Percentiles rank a stretch among this genome's conserved stretches.
phyloP scores from a whole-genome alignment of 2,329 filamentous ascomycete genomes.

The Cryphonectria nitschkei region DNA sequence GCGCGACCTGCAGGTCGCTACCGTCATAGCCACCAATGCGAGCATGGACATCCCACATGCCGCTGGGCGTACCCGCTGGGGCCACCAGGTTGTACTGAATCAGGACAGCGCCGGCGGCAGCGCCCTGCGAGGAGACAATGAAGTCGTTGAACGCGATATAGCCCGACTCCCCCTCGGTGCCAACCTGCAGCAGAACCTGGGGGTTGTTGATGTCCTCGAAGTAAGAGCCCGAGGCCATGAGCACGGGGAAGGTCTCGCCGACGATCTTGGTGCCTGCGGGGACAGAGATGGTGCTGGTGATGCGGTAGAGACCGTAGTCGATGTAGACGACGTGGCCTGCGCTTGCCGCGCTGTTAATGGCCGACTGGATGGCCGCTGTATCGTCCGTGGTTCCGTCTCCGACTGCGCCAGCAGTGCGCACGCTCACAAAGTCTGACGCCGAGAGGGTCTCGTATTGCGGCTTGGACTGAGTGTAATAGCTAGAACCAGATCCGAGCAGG shows the following conservation, averaged over 20 bases:
- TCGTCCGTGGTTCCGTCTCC: conserved; percentile 64
- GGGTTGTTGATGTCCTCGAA: conserved; percentile 65
- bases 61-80: conserved; percentile 43
- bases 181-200: conserved; percentile 64
- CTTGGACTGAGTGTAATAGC: conserved; percentile 68
- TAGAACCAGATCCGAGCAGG: conserved; percentile 51
- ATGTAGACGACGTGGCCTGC: conserved; percentile 58
- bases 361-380: conserved; percentile 60
- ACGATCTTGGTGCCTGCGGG: conserved; percentile 54
- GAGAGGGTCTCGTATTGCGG: conserved; percentile 68
- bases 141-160: conserved; percentile 72
- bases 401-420: conserved; percentile 38
- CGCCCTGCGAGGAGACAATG: conserved; percentile 69
- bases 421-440: conserved; percentile 60
- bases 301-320: conserved; percentile 58
- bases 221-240: conserved; percentile 57
- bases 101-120: conserved; percentile 68
- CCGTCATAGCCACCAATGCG: conserved; percentile 73
- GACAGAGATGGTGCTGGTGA: conserved; percentile 51
- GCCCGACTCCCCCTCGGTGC: conserved; percentile 63
- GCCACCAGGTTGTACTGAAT: conserved; percentile 72
- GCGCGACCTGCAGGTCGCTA: conserved; percentile 66
- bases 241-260: conserved; percentile 58
- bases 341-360: conserved; percentile 55
- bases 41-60: conserved; percentile 76